Conservation (phyloP, 768 basidiomycete genomes). For the Mycena venus region DNA sequence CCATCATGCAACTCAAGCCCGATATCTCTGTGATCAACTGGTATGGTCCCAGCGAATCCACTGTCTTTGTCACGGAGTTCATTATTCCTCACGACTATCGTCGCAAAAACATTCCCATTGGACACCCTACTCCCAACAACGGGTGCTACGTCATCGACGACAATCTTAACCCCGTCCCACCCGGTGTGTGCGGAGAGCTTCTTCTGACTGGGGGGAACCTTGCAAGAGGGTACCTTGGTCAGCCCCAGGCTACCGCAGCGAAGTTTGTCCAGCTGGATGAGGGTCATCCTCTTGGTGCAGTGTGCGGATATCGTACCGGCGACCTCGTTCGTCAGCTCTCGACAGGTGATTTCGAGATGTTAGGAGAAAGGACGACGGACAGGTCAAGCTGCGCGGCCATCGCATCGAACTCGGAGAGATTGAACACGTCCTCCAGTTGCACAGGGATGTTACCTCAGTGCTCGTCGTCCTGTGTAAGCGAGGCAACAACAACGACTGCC, state of each 20-base stretch:
- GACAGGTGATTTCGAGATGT: not conserved
- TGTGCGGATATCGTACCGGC: slow-evolving; percentile 1
- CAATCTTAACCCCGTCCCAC: slow-evolving; percentile 1
- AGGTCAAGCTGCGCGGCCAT: slow-evolving; percentile 1
- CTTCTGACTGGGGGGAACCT: not conserved
- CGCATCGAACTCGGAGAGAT: slow-evolving; percentile 8
- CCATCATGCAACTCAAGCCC: slow-evolving; percentile 1
- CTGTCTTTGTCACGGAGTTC: not conserved
- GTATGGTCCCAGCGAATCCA: slow-evolving; percentile 1
- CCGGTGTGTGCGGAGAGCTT: slow-evolving; percentile 4
- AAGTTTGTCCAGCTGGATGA: slow-evolving; percentile 3
- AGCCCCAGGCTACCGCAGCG: slow-evolving; percentile 2
- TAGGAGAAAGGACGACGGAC: slow-evolving; percentile 1
- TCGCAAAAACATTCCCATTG: slow-evolving; percentile 1
- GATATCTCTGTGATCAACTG: slow-evolving; percentile 4
- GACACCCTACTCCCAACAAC: not conserved
- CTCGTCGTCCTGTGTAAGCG: not conserved
- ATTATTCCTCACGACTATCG: not conserved
- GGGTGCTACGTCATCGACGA: not conserved
- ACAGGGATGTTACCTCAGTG: slow-evolving; percentile 3
- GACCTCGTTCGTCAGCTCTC: slow-evolving; percentile 1
- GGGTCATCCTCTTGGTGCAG: slow-evolving; percentile 1
- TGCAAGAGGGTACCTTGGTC: not conserved
- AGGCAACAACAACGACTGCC: slow-evolving; percentile 3
- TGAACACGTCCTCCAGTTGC: not conserved